These are phyloP conservation scores for Pleurotus tuoliensis DNA, from an alignment of 768 basidiomycete genomes.

Conservation along the genomic window DNA sequence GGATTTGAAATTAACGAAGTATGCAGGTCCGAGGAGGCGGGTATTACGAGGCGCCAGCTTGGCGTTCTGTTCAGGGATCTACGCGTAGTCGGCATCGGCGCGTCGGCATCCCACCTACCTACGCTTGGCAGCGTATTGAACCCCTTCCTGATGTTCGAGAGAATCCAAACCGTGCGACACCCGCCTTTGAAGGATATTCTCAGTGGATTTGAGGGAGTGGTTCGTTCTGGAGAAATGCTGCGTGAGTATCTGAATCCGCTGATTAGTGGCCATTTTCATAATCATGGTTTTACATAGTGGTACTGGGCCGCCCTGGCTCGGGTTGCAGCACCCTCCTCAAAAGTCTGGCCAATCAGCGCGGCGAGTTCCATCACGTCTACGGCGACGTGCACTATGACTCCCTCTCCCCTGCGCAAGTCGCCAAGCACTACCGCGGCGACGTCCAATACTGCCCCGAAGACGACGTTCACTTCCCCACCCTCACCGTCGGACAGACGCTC, in stretches of 20 bases:
- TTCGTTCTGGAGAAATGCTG: slow-evolving; percentile 74
- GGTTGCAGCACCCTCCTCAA: slow-evolving; percentile 86
- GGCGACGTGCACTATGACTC: slow-evolving; percentile 79
- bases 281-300: slow-evolving; percentile 41
- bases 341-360: slow-evolving; percentile 70
- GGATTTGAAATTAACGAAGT: neutral
- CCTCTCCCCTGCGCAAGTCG: slow-evolving; percentile 60
- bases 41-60: slow-evolving; percentile 34
- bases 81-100: slow-evolving; percentile 46
- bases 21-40: neutral
- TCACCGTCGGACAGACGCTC: slow-evolving; percentile 76
- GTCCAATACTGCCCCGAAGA: slow-evolving; percentile 81
- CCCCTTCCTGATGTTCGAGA: slow-evolving; percentile 31
- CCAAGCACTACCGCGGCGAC: slow-evolving; percentile 69
- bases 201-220: slow-evolving; percentile 56
- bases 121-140: slow-evolving; percentile 54
- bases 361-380: slow-evolving; percentile 60
- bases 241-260: slow-evolving; percentile 35
- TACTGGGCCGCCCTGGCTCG: slow-evolving; percentile 80
- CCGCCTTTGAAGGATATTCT: slow-evolving; percentile 64
- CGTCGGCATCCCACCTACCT: slow-evolving; percentile 37
- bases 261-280: neutral
- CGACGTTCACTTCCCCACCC: slow-evolving; percentile 81
- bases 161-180: slow-evolving; percentile 44
- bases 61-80: slow-evolving; percentile 51